These are phyloP conservation scores for Alnus rubra DNA, from an alignment of 306 rosid genomes.

Conservation along the genomic window DNA sequence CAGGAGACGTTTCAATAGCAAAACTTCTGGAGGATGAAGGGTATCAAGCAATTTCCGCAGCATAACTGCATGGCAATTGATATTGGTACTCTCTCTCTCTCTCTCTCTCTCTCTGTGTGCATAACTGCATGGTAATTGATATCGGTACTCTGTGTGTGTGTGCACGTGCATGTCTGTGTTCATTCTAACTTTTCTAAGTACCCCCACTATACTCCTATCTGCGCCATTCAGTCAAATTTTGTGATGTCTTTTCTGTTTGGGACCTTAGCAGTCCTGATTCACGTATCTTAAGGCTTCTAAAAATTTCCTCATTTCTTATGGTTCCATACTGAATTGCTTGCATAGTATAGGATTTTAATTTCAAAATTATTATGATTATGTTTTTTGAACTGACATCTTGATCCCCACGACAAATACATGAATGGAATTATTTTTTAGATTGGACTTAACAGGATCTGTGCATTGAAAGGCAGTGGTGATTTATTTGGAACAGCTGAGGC, in stretches of 20 bases:
- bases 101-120: slow-evolving; percentile 15
- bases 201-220: background rate
- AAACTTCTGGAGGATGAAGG: slow-evolving; percentile 77
- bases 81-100: slow-evolving; percentile 29
- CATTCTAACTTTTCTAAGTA: slow-evolving; percentile 15
- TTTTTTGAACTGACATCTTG: background rate
- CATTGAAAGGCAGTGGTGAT: background rate
- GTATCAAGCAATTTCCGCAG: slow-evolving; percentile 54
- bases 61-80: slow-evolving; percentile 39
- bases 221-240: slow-evolving; percentile 7
- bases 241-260: background rate
- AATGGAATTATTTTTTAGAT: background rate
- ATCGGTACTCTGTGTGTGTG: background rate
- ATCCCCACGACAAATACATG: background rate
- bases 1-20: slow-evolving; percentile 77
- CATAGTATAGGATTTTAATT: background rate
- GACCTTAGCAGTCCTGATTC: background rate
- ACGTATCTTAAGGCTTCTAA: slow-evolving; percentile 8
- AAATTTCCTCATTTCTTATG: slow-evolving; percentile 15
- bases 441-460: background rate
- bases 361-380: background rate
- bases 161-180: slow-evolving; percentile 11
- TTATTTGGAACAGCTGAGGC: background rate
- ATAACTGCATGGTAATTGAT: too few species aligned
- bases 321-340: slow-evolving; percentile 19